Conservation (phyloP, 345 rosid species). For the Acer negundo region DNA sequence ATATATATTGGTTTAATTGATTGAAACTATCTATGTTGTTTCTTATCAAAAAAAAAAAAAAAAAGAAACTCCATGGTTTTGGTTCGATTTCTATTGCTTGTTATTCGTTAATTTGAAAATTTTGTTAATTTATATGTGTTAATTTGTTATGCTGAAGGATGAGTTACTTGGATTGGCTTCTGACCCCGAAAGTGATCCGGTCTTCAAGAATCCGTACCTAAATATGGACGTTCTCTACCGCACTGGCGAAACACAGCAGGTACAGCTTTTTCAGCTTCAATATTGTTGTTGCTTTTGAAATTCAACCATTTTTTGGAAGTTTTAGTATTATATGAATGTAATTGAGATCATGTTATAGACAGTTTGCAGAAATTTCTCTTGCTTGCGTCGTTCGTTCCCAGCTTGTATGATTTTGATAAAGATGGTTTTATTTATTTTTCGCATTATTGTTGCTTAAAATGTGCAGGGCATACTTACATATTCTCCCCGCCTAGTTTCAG, state of each 20-base stretch:
- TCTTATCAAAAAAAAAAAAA: too few species aligned
- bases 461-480: slow-evolving; percentile 72
- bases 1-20: background rate
- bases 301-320: too few species aligned
- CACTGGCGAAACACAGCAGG: slow-evolving; percentile 78
- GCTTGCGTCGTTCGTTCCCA: background rate
- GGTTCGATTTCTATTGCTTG: background rate
- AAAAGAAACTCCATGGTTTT: too few species aligned
- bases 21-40: background rate
- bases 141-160: slow-evolving; percentile 49
- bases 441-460: slow-evolving; percentile 1
- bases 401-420: background rate
- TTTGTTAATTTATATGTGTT: background rate
- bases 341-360: too few species aligned
- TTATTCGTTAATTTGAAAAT: background rate
- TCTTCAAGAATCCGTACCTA: slow-evolving; percentile 56
- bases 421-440: background rate
- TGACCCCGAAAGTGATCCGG: slow-evolving; percentile 64
- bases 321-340: too few species aligned
- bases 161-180: slow-evolving; percentile 83
- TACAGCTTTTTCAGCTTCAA: slow-evolving; percentile 10
- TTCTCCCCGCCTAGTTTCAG: slow-evolving; percentile 82
- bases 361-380: background rate
- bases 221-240: slow-evolving; percentile 87
- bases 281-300: background rate